Percentiles rank a stretch among this genome's conserved stretches.
Conservation (phyloP, 2,329 filamentous ascomycete species). For the Epichloe sibirici region DNA sequence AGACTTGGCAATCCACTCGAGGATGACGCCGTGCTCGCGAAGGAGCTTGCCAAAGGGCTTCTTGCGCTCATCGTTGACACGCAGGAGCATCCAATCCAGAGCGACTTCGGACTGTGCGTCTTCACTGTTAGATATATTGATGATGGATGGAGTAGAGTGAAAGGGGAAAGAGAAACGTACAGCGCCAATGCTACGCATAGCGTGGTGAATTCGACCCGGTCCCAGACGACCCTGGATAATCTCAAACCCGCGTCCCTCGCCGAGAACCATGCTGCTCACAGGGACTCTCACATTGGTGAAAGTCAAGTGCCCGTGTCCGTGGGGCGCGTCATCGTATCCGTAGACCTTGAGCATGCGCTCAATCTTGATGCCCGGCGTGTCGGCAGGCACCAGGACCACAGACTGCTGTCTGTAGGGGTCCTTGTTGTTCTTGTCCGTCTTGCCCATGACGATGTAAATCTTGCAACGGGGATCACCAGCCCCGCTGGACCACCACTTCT, state of each 20-base stretch:
- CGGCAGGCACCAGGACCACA: slow-evolving; percentile 75
- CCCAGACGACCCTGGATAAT: slow-evolving; percentile 96
- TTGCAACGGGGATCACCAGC: slow-evolving; percentile 86
- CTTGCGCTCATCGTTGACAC: slow-evolving; percentile 85
- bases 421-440: slow-evolving; percentile 63
- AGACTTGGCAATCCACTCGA: slow-evolving; percentile 87
- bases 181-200: slow-evolving; percentile 88
- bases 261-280: slow-evolving; percentile 71
- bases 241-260: slow-evolving; percentile 89
- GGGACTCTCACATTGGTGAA: slow-evolving; percentile 89
- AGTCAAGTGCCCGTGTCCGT: slow-evolving; percentile 86
- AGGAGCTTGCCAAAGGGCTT: slow-evolving; percentile 84
- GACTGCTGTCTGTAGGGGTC: slow-evolving; percentile 85
- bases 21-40: slow-evolving; percentile 80
- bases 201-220: slow-evolving; percentile 93
- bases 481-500: slow-evolving; percentile 99
- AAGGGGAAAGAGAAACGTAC: slow-evolving; percentile 28
- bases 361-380: slow-evolving; percentile 76
- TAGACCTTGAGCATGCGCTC: slow-evolving; percentile 90
- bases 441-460: slow-evolving; percentile 95
- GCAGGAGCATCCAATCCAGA: slow-evolving; percentile 87
- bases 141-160: neutral
- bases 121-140: neutral
- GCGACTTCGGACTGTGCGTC: slow-evolving; percentile 60
- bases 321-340: slow-evolving; percentile 95